A percentile compares a stretch with the other conserved stretches of the same genome.
Evolutionary conservation across 495 filamentous ascomycete species (phyloP).

Genomic region (Hamigera avellanea): DNA sequence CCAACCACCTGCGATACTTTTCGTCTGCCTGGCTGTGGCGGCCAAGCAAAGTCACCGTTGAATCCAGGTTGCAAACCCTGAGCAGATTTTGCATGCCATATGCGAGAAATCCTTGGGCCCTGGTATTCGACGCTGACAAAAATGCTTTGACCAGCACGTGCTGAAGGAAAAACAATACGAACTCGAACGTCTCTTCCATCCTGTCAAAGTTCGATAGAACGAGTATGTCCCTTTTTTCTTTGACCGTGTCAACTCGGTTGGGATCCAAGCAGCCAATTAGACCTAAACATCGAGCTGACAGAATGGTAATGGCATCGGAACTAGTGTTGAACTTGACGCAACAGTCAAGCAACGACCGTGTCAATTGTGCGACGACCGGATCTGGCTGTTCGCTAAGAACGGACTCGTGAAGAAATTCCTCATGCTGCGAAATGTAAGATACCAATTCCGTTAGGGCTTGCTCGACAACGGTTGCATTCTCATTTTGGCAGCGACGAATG

Average conservation of each 20-base stretch:
- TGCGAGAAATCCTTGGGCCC: slow-evolving; percentile 78
- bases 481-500: slow-evolving; percentile 59
- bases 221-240: slow-evolving; percentile 67
- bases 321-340: slow-evolving; percentile 64
- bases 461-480: slow-evolving; percentile 72
- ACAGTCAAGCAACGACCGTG: slow-evolving; percentile 71
- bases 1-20: slow-evolving; percentile 60
- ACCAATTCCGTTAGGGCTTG: slow-evolving; percentile 68
- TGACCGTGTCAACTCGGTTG: slow-evolving; percentile 70
- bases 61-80: slow-evolving; percentile 56
- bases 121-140: slow-evolving; percentile 72
- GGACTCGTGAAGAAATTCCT: slow-evolving; percentile 69
- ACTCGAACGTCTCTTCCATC: slow-evolving; percentile 71
- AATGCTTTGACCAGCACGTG: slow-evolving; percentile 86
- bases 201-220: slow-evolving; percentile 76
- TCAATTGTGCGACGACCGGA: slow-evolving; percentile 54
- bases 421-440: slow-evolving; percentile 57
- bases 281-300: slow-evolving; percentile 71
- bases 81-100: slow-evolving; percentile 91
- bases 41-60: slow-evolving; percentile 40
- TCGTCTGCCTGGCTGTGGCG: slow-evolving; percentile 39
- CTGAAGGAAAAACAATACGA: slow-evolving; percentile 73
- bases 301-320: slow-evolving; percentile 50
- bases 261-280: slow-evolving; percentile 86
- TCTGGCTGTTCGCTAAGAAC: slow-evolving; percentile 81